phyloP scores from a whole-genome alignment of 2,329 filamentous ascomycete genomes.

The Graphiopsis chlorocephala region DNA sequence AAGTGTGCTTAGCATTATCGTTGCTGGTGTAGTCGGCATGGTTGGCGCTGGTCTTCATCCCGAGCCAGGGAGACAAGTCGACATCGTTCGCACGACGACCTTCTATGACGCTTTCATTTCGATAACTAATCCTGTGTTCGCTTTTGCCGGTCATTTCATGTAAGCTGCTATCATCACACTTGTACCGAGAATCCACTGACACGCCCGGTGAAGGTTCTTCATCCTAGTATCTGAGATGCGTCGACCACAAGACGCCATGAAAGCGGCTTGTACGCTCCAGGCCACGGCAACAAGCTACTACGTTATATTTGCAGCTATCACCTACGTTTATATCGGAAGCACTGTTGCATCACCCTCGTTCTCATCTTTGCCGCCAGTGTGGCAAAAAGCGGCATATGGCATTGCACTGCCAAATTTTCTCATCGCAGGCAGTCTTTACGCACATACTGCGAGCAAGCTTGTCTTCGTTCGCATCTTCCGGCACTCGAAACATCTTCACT shows the following conservation, averaged over 20 bases:
- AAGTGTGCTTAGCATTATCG: slow-evolving; percentile 47
- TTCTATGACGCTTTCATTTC: slow-evolving; percentile 48
- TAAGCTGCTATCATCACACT: slow-evolving; percentile 1
- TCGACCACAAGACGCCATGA: slow-evolving; percentile 51
- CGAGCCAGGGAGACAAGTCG: slow-evolving; percentile 37
- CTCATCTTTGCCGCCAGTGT: slow-evolving; percentile 44
- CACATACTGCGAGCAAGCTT: slow-evolving; percentile 53
- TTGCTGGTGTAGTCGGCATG: slow-evolving; percentile 53
- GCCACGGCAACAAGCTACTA: slow-evolving; percentile 52
- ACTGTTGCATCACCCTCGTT: slow-evolving; percentile 49
- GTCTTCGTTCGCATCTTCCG: slow-evolving; percentile 52
- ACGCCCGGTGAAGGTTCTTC: slow-evolving; percentile 42
- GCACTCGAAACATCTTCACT: slow-evolving; percentile 46
- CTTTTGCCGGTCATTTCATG: slow-evolving; percentile 54
- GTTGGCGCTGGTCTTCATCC: slow-evolving; percentile 48
- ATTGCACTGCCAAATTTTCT: slow-evolving; percentile 52
- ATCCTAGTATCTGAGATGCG: slow-evolving; percentile 55
- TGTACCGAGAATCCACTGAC: neutral
- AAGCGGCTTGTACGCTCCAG: slow-evolving; percentile 51
- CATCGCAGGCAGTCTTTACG: slow-evolving; percentile 50
- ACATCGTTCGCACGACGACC: slow-evolving; percentile 37
- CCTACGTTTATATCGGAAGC: slow-evolving; percentile 51
- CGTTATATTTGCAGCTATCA: slow-evolving; percentile 50
- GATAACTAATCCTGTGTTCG: slow-evolving; percentile 54
- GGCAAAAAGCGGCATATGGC: slow-evolving; percentile 52